These are phyloP conservation scores for Penicillium daleae DNA, from an alignment of 495 filamentous ascomycete genomes.

Conservation along the genomic window DNA sequence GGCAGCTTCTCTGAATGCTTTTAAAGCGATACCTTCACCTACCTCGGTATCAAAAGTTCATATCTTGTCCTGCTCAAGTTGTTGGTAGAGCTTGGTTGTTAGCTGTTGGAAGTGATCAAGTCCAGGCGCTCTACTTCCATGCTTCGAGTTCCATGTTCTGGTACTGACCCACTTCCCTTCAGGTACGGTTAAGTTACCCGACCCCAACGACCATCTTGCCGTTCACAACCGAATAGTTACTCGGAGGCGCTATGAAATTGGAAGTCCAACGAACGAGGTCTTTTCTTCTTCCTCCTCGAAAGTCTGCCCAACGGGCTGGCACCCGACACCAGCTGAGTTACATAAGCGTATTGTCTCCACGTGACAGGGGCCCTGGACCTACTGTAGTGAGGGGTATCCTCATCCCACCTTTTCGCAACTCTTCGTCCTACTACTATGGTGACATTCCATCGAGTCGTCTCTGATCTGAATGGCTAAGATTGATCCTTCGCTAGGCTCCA, in stretches of 20 bases:
- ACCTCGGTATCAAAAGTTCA: neutral
- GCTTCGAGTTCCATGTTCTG: neutral
- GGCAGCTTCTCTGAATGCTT: neutral
- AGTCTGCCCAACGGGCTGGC: neutral
- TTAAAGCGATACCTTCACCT: neutral
- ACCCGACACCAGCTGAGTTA: neutral
- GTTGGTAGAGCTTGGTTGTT: neutral
- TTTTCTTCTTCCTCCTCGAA: neutral
- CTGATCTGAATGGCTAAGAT: slow-evolving; percentile 17
- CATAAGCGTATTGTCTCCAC: slow-evolving; percentile 23
- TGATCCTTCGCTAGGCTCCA: neutral
- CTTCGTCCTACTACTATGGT: slow-evolving; percentile 13
- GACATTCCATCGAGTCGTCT: neutral
- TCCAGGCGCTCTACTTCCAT: neutral
- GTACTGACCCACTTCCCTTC: neutral
- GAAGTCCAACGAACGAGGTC: neutral
- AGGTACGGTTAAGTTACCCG: neutral
- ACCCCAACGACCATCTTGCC: neutral
- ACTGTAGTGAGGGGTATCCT: slow-evolving; percentile 30
- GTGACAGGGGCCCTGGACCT: slow-evolving; percentile 21
- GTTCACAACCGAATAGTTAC: neutral
- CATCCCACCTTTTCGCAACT: slow-evolving; percentile 13
- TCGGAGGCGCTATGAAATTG: neutral
- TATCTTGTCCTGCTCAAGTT: neutral
- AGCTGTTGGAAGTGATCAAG: neutral